Evolutionary conservation across 768 basidiomycete species (phyloP).

Genomic region (Suillus bovinus): DNA sequence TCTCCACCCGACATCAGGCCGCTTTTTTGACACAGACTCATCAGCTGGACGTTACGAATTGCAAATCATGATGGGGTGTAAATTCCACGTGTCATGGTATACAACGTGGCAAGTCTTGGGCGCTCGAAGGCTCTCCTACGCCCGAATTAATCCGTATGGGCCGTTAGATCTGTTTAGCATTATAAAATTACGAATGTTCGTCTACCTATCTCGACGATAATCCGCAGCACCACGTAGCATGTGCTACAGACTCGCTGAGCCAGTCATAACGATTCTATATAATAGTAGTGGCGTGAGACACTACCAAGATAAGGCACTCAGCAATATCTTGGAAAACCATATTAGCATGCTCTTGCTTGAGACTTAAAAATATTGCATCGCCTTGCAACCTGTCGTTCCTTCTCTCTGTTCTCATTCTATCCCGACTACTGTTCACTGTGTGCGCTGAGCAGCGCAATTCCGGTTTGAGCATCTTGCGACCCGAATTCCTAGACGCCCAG

Average conservation of each 20-base stretch:
- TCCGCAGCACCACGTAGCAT: not conserved
- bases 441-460: slow-evolving; percentile 16
- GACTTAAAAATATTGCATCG: slow-evolving; percentile 1
- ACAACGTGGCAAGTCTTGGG: not conserved
- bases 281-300: slow-evolving; percentile 14
- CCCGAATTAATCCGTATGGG: not conserved
- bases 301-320: slow-evolving; percentile 16
- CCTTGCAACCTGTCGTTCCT: not conserved
- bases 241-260: not conserved
- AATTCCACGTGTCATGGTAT: not conserved
- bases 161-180: not conserved
- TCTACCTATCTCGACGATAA: not conserved
- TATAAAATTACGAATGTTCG: not conserved
- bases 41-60: not conserved
- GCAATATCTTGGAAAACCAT: not conserved
- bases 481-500: slow-evolving; percentile 11
- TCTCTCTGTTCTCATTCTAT: not conserved
- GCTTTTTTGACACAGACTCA: not conserved
- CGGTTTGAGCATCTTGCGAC: slow-evolving; percentile 8
- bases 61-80: not conserved
- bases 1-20: not conserved
- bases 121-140: not conserved
- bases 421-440: not conserved
- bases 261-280: not conserved
- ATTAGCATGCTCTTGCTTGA: not conserved